phyloP scores from a whole-genome alignment of 2,329 filamentous ascomycete species.

The Fusarium albidum region DNA sequence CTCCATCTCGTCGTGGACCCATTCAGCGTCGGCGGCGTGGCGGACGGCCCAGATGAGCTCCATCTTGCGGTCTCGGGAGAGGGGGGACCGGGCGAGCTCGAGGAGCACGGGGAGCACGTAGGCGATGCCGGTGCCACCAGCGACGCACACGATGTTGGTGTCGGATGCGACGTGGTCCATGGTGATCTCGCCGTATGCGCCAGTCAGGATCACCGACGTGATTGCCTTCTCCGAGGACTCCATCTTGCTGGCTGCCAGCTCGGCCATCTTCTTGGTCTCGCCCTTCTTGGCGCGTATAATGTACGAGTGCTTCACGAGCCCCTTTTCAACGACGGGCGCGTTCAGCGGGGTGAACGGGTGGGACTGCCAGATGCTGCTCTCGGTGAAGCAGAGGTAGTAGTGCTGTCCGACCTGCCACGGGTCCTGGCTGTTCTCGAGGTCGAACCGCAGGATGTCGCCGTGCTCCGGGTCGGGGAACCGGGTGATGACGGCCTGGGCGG shows the following conservation, averaged over 20 bases:
- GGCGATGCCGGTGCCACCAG: constrained; percentile 51
- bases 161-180: constrained; percentile 50
- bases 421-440: constrained; percentile 68
- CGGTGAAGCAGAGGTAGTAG: constrained; percentile 74
- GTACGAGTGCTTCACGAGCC: constrained; percentile 60
- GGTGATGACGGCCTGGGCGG: constrained; percentile 54
- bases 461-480: constrained; percentile 63
- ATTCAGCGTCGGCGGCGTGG: constrained; percentile 60
- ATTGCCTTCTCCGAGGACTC: constrained; percentile 42
- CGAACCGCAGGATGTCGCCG: constrained; percentile 70
- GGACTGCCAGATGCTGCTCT: constrained; percentile 74
- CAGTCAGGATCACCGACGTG: constrained; percentile 67
- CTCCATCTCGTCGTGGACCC: constrained; percentile 63
- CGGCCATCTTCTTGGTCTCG: constrained; percentile 65
- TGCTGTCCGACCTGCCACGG: constrained; percentile 74
- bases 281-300: constrained; percentile 66
- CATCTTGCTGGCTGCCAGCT: constrained; percentile 51
- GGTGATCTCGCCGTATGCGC: constrained; percentile 67
- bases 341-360: constrained; percentile 75
- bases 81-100: constrained; percentile 47
- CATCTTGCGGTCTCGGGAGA: constrained; percentile 57
- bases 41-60: constrained; percentile 73
- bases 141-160: constrained; percentile 51
- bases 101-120: constrained; percentile 50
- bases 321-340: constrained; percentile 53